Conservation (phyloP, 2,329 filamentous ascomycete species). For the Ophiostoma quercus region DNA sequence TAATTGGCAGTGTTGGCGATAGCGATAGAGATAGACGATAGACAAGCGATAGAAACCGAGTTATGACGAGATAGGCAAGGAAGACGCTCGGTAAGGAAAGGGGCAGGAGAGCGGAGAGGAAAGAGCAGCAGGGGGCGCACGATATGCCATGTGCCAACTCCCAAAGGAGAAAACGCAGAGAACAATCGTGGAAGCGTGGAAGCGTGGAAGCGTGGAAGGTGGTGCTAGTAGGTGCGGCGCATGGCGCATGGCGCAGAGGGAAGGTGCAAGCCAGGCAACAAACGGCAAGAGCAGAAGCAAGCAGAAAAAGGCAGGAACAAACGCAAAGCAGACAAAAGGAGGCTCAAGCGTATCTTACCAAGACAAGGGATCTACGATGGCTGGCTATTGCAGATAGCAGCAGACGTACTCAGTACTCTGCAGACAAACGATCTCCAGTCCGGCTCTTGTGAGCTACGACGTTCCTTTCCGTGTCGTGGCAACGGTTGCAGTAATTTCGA, state of each 20-base stretch:
- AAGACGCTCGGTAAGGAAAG: background rate
- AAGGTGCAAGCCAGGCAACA: background rate
- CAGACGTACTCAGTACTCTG: no score
- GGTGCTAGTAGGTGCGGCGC: background rate
- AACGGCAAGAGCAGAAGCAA: background rate
- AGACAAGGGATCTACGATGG: background rate
- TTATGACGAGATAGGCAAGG: conserved; percentile 10
- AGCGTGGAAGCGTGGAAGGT: background rate
- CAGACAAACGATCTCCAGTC: background rate
- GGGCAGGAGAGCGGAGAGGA: background rate
- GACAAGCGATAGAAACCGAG: background rate
- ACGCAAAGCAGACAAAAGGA: no score
- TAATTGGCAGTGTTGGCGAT: background rate
- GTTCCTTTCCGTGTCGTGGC: background rate
- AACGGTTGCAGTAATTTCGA: conserved; percentile 7
- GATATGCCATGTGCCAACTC: background rate
- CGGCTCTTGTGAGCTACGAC: conserved; percentile 5
- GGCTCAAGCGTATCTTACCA: conserved; percentile 16
- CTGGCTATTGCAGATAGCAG: background rate
- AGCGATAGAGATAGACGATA: background rate
- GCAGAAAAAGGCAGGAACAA: background rate
- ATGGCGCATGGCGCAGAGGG: background rate
- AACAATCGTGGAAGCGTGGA: background rate
- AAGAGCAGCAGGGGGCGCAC: background rate
- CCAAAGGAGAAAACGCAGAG: conserved; percentile 5